These are phyloP conservation scores for Coemansia sp. DNA, from an alignment of 192 early-diverging fungal genomes.

Conservation along the genomic window DNA sequence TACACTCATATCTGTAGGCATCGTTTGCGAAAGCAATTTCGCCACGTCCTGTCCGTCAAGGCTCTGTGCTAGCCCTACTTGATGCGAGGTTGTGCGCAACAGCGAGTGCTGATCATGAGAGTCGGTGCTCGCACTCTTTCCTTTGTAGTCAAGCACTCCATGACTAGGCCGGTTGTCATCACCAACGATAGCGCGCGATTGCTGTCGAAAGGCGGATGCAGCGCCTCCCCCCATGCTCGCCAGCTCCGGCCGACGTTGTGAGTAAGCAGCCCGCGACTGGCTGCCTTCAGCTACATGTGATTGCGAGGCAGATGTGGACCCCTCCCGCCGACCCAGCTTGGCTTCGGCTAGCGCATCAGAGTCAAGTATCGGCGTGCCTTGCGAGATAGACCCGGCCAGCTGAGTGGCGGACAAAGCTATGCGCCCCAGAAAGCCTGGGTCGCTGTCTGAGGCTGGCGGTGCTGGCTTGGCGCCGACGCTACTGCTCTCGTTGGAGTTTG, in stretches of 20 bases:
- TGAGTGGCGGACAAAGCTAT: constrained; percentile 31
- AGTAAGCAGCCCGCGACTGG: constrained; percentile 1
- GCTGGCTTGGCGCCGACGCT: neutral
- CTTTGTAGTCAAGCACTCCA: neutral
- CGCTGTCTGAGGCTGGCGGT: neutral
- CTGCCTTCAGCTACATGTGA: constrained; percentile 25
- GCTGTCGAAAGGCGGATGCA: constrained; percentile 62
- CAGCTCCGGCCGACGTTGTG: constrained; percentile 56
- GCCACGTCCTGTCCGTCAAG: constrained; percentile 37
- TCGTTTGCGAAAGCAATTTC: constrained; percentile 33
- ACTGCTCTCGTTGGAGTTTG: neutral
- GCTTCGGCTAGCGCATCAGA: constrained; percentile 20
- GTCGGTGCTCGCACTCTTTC: neutral
- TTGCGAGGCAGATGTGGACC: constrained; percentile 9
- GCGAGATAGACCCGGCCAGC: constrained; percentile 23
- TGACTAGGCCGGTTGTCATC: neutral
- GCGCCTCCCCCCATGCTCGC: constrained; percentile 23
- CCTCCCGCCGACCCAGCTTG: constrained; percentile 20
- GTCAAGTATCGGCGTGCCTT: constrained; percentile 9
- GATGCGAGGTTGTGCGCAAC: constrained; percentile 78
- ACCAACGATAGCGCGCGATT: constrained; percentile 3
- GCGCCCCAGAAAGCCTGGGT: constrained; percentile 15
- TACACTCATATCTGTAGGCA: constrained; percentile 40
- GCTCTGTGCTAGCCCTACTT: constrained; percentile 68
- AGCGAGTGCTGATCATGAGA: neutral